Base-by-base conservation (phyloP, 2,329 filamentous ascomycete genomes). In the Colletotrichum sp. region DNA sequence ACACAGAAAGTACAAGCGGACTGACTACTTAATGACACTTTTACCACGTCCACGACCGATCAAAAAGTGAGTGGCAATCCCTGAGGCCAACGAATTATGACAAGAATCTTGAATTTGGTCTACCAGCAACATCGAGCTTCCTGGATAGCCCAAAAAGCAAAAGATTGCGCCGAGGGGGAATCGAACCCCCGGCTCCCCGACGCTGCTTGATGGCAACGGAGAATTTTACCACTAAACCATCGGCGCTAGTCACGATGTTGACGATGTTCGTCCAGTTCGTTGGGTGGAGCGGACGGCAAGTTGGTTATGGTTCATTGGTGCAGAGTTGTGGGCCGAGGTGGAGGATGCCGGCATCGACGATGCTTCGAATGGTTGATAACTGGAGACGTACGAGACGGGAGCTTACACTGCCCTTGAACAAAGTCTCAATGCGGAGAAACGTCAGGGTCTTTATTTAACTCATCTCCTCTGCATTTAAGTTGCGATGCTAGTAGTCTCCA, bases 191-290 rank as follows among this genome's bases (percentile, higher is more conserved):
- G 71, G 71, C 71, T 71, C 67, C 71, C 71, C 71, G 71, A 74
- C 59, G 59, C 67, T 71, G 71, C 71, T 65, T 8, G 44, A 60
- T 74, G 71, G 68, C 68, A 66, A 71, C 68, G 68, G 68, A 75
- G 60, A 75, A 71, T 75, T 75, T 75, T 75, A 71, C 72, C 68
- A 75, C 68, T 75, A 71, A 75, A 71, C 72, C 72, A 75, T 75
- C 72, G 72, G 62, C 69, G 69, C 69, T 24, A 26, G 21, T 24
- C 7, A 26, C 15, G 30, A 36, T 18, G 16, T 49, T 36, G 18
- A 59, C 44, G 15, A 13, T 55, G 30, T 55, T n/a, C 3, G 16
- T 36, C 13, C 13, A 6, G 2, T 12, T 36, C 8, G 28, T 36
- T 28, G 21, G 0, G 26, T 26, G 6, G 16, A 28, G 15, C 2